These are phyloP conservation scores for Penicillium sp. DNA, from an alignment of 2,329 filamentous ascomycete species.

Conservation along the genomic window DNA sequence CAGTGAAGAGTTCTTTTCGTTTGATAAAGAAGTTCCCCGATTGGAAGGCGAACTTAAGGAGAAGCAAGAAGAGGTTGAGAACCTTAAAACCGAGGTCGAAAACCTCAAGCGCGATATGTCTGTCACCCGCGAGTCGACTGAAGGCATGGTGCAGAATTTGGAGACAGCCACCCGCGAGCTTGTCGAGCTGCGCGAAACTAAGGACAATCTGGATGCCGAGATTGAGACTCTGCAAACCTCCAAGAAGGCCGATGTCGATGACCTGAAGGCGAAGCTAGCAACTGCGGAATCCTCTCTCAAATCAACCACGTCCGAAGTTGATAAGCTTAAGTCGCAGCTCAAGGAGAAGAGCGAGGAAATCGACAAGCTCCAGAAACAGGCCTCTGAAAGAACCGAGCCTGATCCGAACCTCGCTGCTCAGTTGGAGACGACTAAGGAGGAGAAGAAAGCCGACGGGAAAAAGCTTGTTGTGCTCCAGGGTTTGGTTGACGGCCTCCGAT, in stretches of 20 bases:
- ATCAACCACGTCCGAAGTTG: constrained; percentile 30
- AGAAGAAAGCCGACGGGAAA: constrained; percentile 50
- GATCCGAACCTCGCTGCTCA: constrained; percentile 31
- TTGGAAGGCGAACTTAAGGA: constrained; percentile 73
- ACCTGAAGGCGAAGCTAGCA: constrained; percentile 40
- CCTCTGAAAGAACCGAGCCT: constrained; percentile 24
- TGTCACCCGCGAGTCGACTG: constrained; percentile 68
- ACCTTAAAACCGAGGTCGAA: constrained; percentile 67
- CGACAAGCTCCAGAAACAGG: constrained; percentile 35
- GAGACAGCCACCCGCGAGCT: constrained; percentile 68
- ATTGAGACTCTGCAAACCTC: constrained; percentile 46
- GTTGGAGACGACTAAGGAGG: constrained; percentile 37
- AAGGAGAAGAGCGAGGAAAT: constrained; percentile 45
- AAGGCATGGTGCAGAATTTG: constrained; percentile 64
- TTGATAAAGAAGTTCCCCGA: constrained; percentile 80
- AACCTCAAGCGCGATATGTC: constrained; percentile 69
- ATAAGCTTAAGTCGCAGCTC: constrained; percentile 40
- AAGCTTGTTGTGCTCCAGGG: constrained; percentile 54
- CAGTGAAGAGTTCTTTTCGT: constrained; percentile 83
- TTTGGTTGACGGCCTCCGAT: constrained; percentile 56
- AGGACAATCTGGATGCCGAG: constrained; percentile 51
- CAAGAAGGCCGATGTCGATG: constrained; percentile 45
- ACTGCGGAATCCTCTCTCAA: constrained; percentile 34
- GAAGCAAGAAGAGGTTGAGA: constrained; percentile 68
- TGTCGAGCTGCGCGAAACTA: constrained; percentile 54